Evolutionary conservation across 768 basidiomycete genomes (phyloP), one percentile per base, ranked within the genome.

Genomic region (Exidia glandulosa): DNA sequence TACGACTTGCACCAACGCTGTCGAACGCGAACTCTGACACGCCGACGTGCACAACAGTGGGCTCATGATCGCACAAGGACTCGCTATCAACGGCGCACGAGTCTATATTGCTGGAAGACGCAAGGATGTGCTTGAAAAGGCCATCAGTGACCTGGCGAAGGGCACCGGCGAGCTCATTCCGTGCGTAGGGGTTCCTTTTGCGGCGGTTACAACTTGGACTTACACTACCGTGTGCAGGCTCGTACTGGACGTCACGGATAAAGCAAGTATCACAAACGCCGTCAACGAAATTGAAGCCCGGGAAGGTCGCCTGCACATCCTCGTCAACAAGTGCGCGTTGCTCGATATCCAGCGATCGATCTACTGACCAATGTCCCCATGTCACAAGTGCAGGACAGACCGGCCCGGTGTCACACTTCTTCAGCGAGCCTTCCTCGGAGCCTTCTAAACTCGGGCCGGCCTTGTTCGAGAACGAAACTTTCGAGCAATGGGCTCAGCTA

Each of bases 61-160:
- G 32, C 69, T 84, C 60, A 83, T 85, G 81, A 89, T 89, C 59
- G 75, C 87, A 9, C 76, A 78, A 58, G 88, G 87, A 3, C 77
- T 91, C 13, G 89, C 88, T 16, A 78, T 84, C 31, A 86, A 84
- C 65, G 88, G 89, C 1, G 88, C 89, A 14, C 86, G 82, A 63
- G 88, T 90, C 16, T 92, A 91, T 66, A 87, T 91, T 64, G 85
- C 83, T 2, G 86, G 87, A 19, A 76, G 89, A 37, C 79, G 90
- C 52, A 70, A 77, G 54, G 81, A 85, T 3, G 82, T 87, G 2
- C 76, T 92, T 25, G 76, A 86, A 66, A 63, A 58, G 14, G 64
- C 62, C 32, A 62, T 65, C 23, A 41, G 37, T 30, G 58, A 59
- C 25, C 48, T 61, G 23, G 59, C 31, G 14, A 79, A 75, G 62